Base-by-base conservation (phyloP, 1,284 basidiomycete genomes). In the Boletus semigastroideus region DNA sequence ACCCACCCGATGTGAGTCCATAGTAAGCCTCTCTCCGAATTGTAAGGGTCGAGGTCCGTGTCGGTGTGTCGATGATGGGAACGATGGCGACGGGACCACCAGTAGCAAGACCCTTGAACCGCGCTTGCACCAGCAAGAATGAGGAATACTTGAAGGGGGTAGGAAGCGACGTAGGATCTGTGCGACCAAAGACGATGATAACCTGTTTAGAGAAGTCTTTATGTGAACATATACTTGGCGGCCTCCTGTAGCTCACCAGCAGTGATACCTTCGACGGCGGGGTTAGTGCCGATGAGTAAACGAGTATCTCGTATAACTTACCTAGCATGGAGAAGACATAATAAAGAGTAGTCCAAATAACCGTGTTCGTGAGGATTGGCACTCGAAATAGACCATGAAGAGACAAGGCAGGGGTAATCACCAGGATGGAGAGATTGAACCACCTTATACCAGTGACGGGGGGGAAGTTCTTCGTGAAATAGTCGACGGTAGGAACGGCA, bases 181-280 rank as follows among this genome's bases (percentile, higher is more conserved):
- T 96, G 93, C 3, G 94, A 91, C 90, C 91, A 96, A 2, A 95
- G 77, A 45, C 93, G 82, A 72, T 96, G 93, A 72, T 95, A 96
- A 42, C 93, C 93, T 80, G 61, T 36, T 34, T 51, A 45, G 45
- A 33, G 28, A 41, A 42, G 33, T 46, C 16, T 48, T 37, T 22
- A 44, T 40, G 40, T 41, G 42, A 36, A 46, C 30, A 45, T 30
- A 13, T 17, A 42, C 25, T 13, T 9, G 28, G 37, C 5, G 22
- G 42, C 43, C 10, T 12, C 7, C 16, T 27, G 28, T 42, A 39
- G 59, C 73, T 59, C 68, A 75, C 90, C 90, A 58, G 79, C 79
- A 39, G 79, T 82, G 43, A 80, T 80, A 51, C 78, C 89, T 64
- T 53, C 36, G 54, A 52, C n/a, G 42, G 39, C 40, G 51, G 46